Evolutionary conservation across 768 basidiomycete genomes (phyloP).

Genomic region (Gloeostereum incarnatum): DNA sequence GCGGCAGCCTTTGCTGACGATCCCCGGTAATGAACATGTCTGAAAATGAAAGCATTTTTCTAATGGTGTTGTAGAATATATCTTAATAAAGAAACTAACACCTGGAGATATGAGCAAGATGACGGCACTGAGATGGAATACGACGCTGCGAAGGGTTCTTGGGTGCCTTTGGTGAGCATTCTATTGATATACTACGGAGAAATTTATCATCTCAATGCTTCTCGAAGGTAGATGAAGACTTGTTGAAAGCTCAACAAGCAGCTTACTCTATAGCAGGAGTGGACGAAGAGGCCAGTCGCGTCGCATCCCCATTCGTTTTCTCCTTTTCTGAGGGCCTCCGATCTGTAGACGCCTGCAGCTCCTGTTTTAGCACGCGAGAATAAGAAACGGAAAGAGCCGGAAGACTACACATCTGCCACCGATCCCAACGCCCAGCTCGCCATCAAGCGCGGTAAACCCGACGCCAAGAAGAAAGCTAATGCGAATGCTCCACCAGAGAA

Average conservation of each 20-base stretch:
- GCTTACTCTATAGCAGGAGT: slow-evolving; percentile 91
- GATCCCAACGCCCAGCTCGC: slow-evolving; percentile 37
- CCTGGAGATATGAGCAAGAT: slow-evolving; percentile 87
- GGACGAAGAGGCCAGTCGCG: slow-evolving; percentile 74
- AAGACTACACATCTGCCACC: slow-evolving; percentile 59
- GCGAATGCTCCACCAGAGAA: slow-evolving; percentile 35
- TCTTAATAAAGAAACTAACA: slow-evolving; percentile 62
- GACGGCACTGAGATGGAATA: slow-evolving; percentile 91
- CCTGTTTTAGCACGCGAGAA: slow-evolving; percentile 73
- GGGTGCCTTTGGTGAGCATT: slow-evolving; percentile 73
- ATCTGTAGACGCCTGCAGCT: slow-evolving; percentile 78
- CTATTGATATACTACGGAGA: background rate
- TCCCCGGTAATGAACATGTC: slow-evolving; percentile 37
- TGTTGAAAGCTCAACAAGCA: slow-evolving; percentile 84
- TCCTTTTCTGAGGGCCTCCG: background rate
- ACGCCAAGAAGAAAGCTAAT: slow-evolving; percentile 38
- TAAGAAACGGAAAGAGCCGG: slow-evolving; percentile 72
- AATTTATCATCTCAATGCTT: slow-evolving; percentile 8
- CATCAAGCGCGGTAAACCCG: slow-evolving; percentile 61
- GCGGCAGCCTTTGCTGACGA: slow-evolving; percentile 71
- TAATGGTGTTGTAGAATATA: slow-evolving; percentile 46
- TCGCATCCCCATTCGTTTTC: slow-evolving; percentile 3
- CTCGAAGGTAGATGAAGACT: slow-evolving; percentile 84
- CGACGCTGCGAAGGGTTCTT: slow-evolving; percentile 62
- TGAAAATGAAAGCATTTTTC: background rate